Percentiles rank a stretch among this genome's conserved stretches.
Evolutionary conservation across 192 early-diverging fungal species (phyloP).

Genomic region (Haplosporangium gracile): DNA sequence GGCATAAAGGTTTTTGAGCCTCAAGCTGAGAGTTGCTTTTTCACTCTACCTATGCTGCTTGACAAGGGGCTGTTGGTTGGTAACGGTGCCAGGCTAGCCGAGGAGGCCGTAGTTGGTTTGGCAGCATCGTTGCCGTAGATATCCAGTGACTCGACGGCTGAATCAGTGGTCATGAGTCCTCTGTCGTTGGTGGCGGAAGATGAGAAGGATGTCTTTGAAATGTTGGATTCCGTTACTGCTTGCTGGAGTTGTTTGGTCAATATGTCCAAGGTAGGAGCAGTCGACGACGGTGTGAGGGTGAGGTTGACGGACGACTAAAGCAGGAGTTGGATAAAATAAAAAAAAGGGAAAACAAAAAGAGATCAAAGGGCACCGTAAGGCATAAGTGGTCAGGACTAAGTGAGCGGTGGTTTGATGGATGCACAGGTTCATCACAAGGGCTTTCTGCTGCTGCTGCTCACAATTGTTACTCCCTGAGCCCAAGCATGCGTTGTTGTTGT

Average conservation of each 20-base stretch:
- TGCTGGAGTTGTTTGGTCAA: constrained; percentile 1
- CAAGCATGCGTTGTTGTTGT: neutral
- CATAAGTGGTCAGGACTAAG: constrained; percentile 3
- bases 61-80: no score
- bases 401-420: neutral
- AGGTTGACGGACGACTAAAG: constrained; percentile 14
- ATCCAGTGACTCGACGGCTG: constrained; percentile 14
- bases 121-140: neutral
- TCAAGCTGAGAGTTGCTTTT: neutral
- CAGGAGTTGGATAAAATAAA: neutral
- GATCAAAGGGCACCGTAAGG: neutral
- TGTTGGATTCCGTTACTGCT: constrained; percentile 18
- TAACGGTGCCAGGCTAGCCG: neutral
- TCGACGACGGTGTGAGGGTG: constrained; percentile 27
- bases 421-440: neutral
- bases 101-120: neutral
- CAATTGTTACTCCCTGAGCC: constrained; percentile 14
- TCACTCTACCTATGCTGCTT: neutral
- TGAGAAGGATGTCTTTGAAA: constrained; percentile 14
- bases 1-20: neutral
- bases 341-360: constrained; percentile 3
- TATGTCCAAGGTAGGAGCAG: constrained; percentile 7
- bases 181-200: constrained; percentile 4
- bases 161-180: constrained; percentile 24
- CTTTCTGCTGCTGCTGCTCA: constrained; percentile 12